These are phyloP conservation scores for Rhodotorula sp. DNA, from an alignment of 1,284 basidiomycete genomes.

Conservation along the genomic window DNA sequence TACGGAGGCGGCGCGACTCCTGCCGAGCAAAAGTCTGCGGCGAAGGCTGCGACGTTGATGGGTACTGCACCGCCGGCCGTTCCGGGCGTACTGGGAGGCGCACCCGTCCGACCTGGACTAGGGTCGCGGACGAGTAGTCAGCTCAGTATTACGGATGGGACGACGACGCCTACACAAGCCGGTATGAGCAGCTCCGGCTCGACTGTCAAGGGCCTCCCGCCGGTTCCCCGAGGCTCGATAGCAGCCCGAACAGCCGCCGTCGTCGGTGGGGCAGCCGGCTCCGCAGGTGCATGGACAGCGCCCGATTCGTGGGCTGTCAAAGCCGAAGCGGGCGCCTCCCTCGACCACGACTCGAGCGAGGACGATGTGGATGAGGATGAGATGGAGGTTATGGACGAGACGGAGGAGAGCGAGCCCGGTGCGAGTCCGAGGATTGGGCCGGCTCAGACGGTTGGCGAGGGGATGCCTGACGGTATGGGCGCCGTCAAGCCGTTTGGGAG, in stretches of 20 bases:
- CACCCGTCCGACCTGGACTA: background rate
- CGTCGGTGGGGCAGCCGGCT: background rate
- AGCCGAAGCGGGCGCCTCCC: slow-evolving; percentile 49
- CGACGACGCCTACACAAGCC: background rate
- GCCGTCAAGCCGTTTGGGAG: slow-evolving; percentile 28
- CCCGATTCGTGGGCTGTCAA: slow-evolving; percentile 58
- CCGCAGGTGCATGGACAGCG: slow-evolving; percentile 51
- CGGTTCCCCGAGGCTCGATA: too few species aligned
- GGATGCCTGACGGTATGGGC: background rate
- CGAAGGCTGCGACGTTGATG: slow-evolving; percentile 1
- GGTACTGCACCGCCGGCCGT: background rate
- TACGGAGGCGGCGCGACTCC: background rate
- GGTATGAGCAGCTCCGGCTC: background rate
- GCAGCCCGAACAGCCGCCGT: background rate
- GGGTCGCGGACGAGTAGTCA: slow-evolving; percentile 10
- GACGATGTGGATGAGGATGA: slow-evolving; percentile 45
- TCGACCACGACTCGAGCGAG: slow-evolving; percentile 46
- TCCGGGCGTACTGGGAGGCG: background rate
- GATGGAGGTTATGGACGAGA: slow-evolving; percentile 46
- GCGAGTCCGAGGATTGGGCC: slow-evolving; percentile 9
- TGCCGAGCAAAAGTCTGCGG: background rate
- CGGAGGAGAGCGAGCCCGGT: slow-evolving; percentile 29
- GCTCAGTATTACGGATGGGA: slow-evolving; percentile 4
- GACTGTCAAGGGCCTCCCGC: background rate
- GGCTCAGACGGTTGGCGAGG: too few species aligned